Percentiles rank a stretch among this genome's conserved stretches.
These are phyloP conservation scores for Cucurbitaria berberidis DNA, from an alignment of 2,329 filamentous ascomycete species.

Conservation along the genomic window DNA sequence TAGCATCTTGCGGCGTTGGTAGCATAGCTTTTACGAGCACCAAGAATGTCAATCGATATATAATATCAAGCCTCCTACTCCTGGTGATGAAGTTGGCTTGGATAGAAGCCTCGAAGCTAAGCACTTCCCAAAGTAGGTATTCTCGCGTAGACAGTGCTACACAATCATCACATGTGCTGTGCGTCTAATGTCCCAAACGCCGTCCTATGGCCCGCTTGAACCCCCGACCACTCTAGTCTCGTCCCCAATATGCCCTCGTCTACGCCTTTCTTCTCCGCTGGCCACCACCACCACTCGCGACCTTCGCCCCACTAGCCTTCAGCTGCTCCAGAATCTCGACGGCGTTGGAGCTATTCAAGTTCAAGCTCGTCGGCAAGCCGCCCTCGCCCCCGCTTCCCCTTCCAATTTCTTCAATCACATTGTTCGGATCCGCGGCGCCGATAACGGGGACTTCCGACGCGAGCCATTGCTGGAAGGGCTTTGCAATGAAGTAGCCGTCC, in stretches of 20 bases:
- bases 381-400: conserved; percentile 39
- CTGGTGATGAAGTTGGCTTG: not conserved
- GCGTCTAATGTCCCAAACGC: not conserved
- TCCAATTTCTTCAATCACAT: conserved; percentile 54
- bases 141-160: not conserved
- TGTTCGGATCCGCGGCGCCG: conserved; percentile 67
- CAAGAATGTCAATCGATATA: not conserved
- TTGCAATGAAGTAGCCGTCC: conserved; percentile 76
- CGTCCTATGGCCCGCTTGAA: not conserved
- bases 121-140: too few species aligned
- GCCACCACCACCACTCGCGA: conserved; percentile 34
- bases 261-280: conserved; percentile 44
- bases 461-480: conserved; percentile 80
- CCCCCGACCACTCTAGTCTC: not conserved
- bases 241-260: not conserved
- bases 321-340: conserved; percentile 46
- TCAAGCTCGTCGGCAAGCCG: conserved; percentile 27
- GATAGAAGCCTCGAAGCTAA: not conserved
- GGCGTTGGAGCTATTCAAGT: conserved; percentile 39
- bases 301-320: conserved; percentile 41
- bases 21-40: conserved; percentile 9
- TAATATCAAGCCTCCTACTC: not conserved
- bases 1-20: conserved; percentile 16
- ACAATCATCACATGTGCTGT: not conserved
- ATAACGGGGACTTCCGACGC: conserved; percentile 71